Conservation (phyloP, 805 yeast species). For the Zygoascus ofunaensis region DNA sequence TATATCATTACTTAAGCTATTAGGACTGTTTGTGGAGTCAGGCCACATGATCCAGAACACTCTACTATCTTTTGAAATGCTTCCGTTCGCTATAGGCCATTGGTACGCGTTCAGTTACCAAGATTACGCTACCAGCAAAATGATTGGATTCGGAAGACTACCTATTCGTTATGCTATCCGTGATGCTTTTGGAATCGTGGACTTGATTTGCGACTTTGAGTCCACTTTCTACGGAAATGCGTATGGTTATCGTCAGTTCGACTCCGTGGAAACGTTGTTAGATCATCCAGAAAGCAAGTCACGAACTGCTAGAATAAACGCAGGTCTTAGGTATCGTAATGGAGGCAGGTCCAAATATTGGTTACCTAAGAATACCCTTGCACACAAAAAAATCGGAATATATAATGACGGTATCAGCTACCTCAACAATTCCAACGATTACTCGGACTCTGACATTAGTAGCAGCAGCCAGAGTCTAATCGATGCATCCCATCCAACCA, state of each 20-base stretch:
- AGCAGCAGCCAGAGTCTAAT: background rate
- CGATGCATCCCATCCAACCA: background rate
- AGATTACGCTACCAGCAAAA: conserved; percentile 51
- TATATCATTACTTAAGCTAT: conserved; percentile 35
- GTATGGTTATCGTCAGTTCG: conserved; percentile 77
- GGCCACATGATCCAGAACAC: conserved; percentile 59
- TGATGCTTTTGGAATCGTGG: conserved; percentile 73
- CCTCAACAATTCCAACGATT: background rate
- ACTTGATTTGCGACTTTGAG: conserved; percentile 68
- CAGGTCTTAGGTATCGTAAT: conserved; percentile 72
- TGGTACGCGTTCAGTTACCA: conserved; percentile 72
- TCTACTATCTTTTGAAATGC: conserved; percentile 70
- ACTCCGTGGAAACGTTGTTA: conserved; percentile 61
- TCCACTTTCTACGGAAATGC: conserved; percentile 57
- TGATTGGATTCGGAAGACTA: conserved; percentile 65
- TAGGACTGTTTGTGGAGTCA: conserved; percentile 26
- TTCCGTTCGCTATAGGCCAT: conserved; percentile 83
- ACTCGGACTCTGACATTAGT: background rate
- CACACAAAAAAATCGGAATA: background rate
- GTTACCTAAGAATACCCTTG: conserved; percentile 36
- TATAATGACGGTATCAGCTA: background rate
- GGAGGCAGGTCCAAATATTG: conserved; percentile 80
- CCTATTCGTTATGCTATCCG: conserved; percentile 52
- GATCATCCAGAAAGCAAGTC: conserved; percentile 56
- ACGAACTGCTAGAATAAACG: conserved; percentile 59